Conservation (phyloP, 2,329 filamentous ascomycete species). For the Byssothecium circinans region DNA sequence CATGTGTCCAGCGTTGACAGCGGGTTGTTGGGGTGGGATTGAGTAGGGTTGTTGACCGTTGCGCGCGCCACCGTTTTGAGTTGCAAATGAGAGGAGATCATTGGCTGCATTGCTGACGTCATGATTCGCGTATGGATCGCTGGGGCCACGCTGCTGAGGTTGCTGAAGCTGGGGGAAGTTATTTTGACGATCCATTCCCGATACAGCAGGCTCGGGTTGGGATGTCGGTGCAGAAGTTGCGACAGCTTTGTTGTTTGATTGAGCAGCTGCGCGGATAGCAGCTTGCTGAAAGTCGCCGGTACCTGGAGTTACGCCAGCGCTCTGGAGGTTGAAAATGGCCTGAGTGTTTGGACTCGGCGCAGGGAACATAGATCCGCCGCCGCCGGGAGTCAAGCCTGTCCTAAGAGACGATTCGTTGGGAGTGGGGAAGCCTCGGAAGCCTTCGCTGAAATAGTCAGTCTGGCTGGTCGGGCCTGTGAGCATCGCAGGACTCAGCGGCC, state of each 20-base stretch:
- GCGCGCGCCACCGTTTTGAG: conserved; percentile 62
- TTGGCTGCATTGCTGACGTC: conserved; percentile 94
- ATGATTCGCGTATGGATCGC: conserved; percentile 78
- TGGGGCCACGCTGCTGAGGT: conserved; percentile 44
- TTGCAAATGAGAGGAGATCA: conserved; percentile 84
- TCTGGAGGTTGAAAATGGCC: conserved; percentile 77
- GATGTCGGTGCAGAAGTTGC: conserved; percentile 48
- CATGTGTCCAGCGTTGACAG: conserved; percentile 51
- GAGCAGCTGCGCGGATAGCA: conserved; percentile 74
- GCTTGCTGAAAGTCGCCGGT: conserved; percentile 95
- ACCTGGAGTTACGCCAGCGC: conserved; percentile 81
- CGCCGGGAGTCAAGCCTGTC: conserved; percentile 89
- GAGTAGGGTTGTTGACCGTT: conserved; percentile 56
- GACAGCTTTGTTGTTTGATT: conserved; percentile 45
- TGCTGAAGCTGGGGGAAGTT: conserved; percentile 51
- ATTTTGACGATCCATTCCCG: conserved; percentile 58
- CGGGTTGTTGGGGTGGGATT: conserved; percentile 43
- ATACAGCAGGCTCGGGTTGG: conserved; percentile 46
- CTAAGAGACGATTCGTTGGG: conserved; percentile 94
- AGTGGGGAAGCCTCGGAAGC: conserved; percentile 84
- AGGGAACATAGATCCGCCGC: conserved; percentile 96
- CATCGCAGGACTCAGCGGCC: conserved; percentile 96
- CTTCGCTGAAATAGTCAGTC: conserved; percentile 86
- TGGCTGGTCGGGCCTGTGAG: conserved; percentile 73
- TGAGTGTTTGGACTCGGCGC: conserved; percentile 85